Evolutionary conservation across 2,329 filamentous ascomycete species (phyloP).

Genomic region (Lecanosticta acicola): DNA sequence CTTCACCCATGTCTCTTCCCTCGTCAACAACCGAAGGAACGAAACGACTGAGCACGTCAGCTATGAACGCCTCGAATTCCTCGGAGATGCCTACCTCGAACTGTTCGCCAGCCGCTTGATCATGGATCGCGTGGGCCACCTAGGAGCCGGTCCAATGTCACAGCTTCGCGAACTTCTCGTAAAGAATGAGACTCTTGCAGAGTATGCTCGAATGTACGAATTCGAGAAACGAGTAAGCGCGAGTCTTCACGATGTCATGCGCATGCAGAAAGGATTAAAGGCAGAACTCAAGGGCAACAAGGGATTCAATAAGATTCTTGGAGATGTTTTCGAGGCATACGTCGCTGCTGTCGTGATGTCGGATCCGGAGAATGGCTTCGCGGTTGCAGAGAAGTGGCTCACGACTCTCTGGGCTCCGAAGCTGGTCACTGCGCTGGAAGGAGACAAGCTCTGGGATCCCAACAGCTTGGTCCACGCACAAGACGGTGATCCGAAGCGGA

Average conservation of each 20-base stretch:
- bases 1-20: conserved; percentile 32
- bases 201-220: conserved; percentile 64
- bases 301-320: conserved; percentile 65
- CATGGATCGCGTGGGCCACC: conserved; percentile 61
- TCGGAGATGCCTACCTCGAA: conserved; percentile 83
- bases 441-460: conserved; percentile 5
- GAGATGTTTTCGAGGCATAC: conserved; percentile 88
- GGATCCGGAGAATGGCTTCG: conserved; percentile 57
- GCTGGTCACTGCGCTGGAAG: conserved; percentile 34
- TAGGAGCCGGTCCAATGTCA: conserved; percentile 63
- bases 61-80: conserved; percentile 83
- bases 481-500: not conserved
- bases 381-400: conserved; percentile 63
- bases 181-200: conserved; percentile 70
- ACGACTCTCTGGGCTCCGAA: conserved; percentile 66
- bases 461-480: not conserved
- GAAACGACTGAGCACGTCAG: conserved; percentile 30
- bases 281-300: conserved; percentile 41
- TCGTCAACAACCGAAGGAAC: conserved; percentile 18
- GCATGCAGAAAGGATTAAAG: conserved; percentile 12
- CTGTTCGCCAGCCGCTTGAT: conserved; percentile 70
- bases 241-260: conserved; percentile 29
- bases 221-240: conserved; percentile 60
- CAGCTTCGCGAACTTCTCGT: conserved; percentile 74
- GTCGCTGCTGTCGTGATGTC: conserved; percentile 71